phyloP scores from a whole-genome alignment of 306 rosid species.

The Quercus robur region DNA sequence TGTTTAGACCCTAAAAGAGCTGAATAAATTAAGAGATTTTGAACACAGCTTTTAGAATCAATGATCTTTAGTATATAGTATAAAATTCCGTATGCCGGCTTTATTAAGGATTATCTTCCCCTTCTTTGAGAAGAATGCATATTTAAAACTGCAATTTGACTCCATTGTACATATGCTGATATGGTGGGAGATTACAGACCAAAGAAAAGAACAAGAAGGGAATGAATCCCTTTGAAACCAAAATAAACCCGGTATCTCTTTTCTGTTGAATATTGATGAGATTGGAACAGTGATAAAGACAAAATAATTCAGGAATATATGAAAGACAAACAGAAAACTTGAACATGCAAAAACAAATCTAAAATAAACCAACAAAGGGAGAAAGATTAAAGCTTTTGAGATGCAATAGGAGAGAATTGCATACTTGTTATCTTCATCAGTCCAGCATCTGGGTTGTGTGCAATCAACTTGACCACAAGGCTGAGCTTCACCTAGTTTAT shows the following conservation, averaged over 20 bases:
- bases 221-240: not conserved
- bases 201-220: not conserved
- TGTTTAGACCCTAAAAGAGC: not conserved
- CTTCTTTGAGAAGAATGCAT: not conserved
- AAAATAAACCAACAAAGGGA: not conserved
- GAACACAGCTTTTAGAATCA: not conserved
- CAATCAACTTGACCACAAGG: slow-evolving; percentile 30
- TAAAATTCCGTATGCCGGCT: not conserved
- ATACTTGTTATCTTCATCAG: slow-evolving; percentile 23
- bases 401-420: not conserved
- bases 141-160: not conserved
- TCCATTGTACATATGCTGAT: not conserved
- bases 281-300: not conserved
- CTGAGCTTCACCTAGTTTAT: slow-evolving; percentile 32
- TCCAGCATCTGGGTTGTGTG: slow-evolving; percentile 28
- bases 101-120: not conserved
- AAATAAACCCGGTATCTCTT: not conserved
- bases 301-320: not conserved
- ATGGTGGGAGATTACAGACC: not conserved
- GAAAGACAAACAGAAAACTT: not conserved
- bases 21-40: not conserved
- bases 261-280: not conserved
- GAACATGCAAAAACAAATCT: not conserved
- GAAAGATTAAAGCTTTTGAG: not conserved
- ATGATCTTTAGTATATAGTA: too few relatives aligned